A percentile compares a stretch with the other conserved stretches of the same genome.
phyloP scores from a whole-genome alignment of 345 rosid genomes.

The Eucalyptus lansdowneana region DNA sequence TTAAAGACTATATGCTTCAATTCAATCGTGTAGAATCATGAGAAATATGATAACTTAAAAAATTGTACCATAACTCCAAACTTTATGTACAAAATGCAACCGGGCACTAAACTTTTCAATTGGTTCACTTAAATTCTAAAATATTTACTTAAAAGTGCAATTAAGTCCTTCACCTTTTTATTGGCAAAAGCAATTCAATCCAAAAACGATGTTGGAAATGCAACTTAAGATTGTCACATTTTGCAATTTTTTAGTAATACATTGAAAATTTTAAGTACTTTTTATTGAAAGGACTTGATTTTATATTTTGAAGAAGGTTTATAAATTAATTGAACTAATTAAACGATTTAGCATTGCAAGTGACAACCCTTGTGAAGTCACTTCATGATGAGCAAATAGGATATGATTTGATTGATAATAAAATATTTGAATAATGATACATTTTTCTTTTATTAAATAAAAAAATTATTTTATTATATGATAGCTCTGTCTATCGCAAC shows the following conservation, averaged over 20 bases:
- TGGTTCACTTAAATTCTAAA: not conserved
- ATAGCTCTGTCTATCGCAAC: not conserved
- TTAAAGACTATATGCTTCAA: not conserved
- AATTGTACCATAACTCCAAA: not conserved
- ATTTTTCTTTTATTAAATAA: not conserved
- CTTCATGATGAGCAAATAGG: not conserved
- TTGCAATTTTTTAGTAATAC: rapidly evolving
- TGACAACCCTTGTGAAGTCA: not conserved
- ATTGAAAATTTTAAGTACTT: not conserved
- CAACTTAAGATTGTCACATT: not conserved
- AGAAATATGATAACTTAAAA: not conserved
- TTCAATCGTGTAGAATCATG: not conserved
- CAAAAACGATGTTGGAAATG: not conserved
- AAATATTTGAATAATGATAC: not conserved
- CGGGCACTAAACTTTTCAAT: not conserved
- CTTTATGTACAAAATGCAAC: not conserved
- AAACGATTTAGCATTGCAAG: not conserved
- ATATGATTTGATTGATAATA: not conserved
- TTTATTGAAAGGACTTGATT: not conserved
- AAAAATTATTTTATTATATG: not conserved
- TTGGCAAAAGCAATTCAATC: not conserved
- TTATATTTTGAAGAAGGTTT: not conserved
- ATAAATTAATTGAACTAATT: not conserved
- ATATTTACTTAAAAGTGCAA: not conserved
- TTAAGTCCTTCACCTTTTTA: not conserved